Conservation (phyloP, 169 alveolate genomes). For the Babesia ovis region DNA sequence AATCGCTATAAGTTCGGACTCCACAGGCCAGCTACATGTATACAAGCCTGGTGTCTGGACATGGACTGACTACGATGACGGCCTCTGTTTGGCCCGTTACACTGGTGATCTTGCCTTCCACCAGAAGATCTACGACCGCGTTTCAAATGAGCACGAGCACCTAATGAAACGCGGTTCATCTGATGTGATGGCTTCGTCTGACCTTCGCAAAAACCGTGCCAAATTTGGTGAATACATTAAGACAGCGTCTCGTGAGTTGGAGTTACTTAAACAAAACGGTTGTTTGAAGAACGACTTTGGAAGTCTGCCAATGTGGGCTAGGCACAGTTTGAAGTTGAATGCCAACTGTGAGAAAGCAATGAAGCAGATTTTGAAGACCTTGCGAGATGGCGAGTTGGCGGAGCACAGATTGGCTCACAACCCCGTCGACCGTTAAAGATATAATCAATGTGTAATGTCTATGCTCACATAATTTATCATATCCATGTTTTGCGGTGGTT, state of each 20-base stretch:
- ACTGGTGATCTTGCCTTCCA: slow-evolving; percentile 36
- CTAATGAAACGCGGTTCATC: slow-evolving; percentile 25
- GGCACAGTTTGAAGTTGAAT: slow-evolving; percentile 45
- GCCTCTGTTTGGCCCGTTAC: slow-evolving; percentile 52
- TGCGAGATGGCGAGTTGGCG: slow-evolving; percentile 40
- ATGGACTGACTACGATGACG: slow-evolving; percentile 65
- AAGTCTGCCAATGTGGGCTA: slow-evolving; percentile 60
- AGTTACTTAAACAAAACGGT: neutral
- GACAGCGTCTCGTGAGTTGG: slow-evolving; percentile 20
- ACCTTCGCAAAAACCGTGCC: slow-evolving; percentile 47
- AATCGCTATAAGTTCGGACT: slow-evolving; percentile 51
- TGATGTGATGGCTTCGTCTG: slow-evolving; percentile 33
- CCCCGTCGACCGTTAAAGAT: slow-evolving; percentile 18
- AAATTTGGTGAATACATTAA: slow-evolving; percentile 36
- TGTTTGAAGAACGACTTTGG: slow-evolving; percentile 40
- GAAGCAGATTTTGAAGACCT: slow-evolving; percentile 39
- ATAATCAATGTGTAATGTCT: too few relatives aligned
- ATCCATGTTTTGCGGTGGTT: too few relatives aligned
- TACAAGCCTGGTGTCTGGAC: slow-evolving; percentile 69
- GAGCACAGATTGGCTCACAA: slow-evolving; percentile 33
- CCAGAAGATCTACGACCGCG: slow-evolving; percentile 23
- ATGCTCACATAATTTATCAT: too few relatives aligned
- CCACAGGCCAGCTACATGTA: slow-evolving; percentile 58
- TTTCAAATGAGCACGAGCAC: slow-evolving; percentile 14
- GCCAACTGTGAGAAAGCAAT: slow-evolving; percentile 36